These are phyloP conservation scores for Artemisia annua DNA, from an alignment of 129 eudicot genomes.

Conservation along the genomic window DNA sequence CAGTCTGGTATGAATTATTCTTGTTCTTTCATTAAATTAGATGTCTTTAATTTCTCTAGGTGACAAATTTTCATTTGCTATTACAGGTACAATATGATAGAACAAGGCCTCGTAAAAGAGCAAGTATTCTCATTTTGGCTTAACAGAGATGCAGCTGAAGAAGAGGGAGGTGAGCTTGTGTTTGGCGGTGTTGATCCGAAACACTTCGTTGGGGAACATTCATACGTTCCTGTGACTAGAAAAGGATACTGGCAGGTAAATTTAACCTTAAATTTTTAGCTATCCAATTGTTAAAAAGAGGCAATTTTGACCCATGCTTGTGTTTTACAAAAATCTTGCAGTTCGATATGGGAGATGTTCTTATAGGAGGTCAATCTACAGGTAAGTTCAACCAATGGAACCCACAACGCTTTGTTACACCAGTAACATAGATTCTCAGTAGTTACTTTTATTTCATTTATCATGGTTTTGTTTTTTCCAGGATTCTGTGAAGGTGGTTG, in stretches of 20 bases:
- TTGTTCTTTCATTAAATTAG: not conserved
- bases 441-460: not conserved
- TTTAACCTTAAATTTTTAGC: not conserved
- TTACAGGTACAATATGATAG: conserved; percentile 78
- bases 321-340: conserved; percentile 31
- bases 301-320: not conserved
- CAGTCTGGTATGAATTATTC: conserved; percentile 60
- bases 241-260: conserved; percentile 92
- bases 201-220: conserved; percentile 72
- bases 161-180: conserved; percentile 75
- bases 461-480: conserved; percentile 20
- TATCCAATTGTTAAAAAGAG: not conserved
- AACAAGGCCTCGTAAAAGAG: conserved; percentile 76
- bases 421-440: not conserved
- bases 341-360: conserved; percentile 85
- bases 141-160: conserved; percentile 57
- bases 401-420: not conserved
- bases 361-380: conserved; percentile 70
- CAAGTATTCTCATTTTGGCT: conserved; percentile 83
- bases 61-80: not conserved
- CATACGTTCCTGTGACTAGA: conserved; percentile 73
- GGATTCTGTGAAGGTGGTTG: conserved; percentile 87
- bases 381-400: conserved; percentile 42
- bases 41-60: not conserved
- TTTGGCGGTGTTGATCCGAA: conserved; percentile 86